Conservation (phyloP, 371 early-diverging fungal genomes). For the Mortierella sp. region DNA sequence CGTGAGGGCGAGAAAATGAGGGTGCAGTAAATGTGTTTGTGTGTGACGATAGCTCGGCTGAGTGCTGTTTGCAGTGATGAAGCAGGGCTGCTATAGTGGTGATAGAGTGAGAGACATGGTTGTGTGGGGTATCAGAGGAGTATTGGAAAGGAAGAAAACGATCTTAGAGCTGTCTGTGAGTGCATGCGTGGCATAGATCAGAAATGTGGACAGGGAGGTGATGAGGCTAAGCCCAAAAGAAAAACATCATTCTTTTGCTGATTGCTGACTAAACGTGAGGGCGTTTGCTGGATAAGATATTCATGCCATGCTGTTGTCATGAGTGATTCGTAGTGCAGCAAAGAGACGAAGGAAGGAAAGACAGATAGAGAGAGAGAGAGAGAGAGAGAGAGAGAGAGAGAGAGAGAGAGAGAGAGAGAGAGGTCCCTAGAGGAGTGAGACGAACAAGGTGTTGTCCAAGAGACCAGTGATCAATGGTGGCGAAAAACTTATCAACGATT, state of each 20-base stretch:
- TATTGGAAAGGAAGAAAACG: not conserved
- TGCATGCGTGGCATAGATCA: slow-evolving; percentile 7
- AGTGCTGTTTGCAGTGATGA: not conserved
- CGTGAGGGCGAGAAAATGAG: not conserved
- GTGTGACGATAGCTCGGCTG: not conserved
- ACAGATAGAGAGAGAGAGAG: not conserved
- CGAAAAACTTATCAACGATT: not conserved
- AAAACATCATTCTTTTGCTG: not conserved
- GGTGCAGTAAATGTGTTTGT: not conserved
- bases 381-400: too few species aligned
- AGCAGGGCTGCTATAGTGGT: not conserved
- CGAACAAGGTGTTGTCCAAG: too few species aligned
- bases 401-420: too few species aligned
- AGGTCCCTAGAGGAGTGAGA: too few species aligned
- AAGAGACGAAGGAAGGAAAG: not conserved
- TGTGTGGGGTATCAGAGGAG: not conserved
- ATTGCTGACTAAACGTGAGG: too few species aligned
- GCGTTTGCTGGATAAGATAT: not conserved
- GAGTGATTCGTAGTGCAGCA: not conserved
- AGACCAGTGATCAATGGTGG: not conserved
- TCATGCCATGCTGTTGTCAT: not conserved
- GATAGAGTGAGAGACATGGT: not conserved
- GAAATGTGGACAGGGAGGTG: not conserved
- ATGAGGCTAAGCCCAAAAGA: not conserved
- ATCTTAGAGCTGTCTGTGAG: not conserved